Evolutionary conservation across 1,139 yeast genomes (phyloP), one percentile per base, ranked within the genome.

Genomic region (Scheffersomyces illinoinensis): DNA sequence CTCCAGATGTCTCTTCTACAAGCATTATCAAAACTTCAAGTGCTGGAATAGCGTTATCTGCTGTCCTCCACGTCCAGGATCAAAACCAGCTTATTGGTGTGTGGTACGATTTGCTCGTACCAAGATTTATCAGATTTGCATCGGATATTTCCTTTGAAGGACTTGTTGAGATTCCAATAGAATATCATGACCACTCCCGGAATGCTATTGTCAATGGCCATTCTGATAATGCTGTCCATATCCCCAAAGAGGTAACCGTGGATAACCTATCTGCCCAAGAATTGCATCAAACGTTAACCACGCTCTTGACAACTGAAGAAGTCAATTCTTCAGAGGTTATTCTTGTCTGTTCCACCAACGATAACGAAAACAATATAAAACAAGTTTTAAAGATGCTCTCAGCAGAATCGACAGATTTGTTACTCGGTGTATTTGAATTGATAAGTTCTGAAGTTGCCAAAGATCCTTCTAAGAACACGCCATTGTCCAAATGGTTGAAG

Each of bases 401-500:
- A 7, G 57, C 58, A 14, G 51, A 48, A 24, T 64, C 72, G 19
- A 59, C 66, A 6, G 53, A 19, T 17, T 58, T 65, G 14, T 68
- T 76, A 39, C 64, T 67, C 47, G 61, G 61, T 18, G 67, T 85
- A 26, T 81, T 83, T 60, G 69, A 68, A 4, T 67, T 72, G 18
- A 66, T 84, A 19, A 68, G 80, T 24, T 61, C 71, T 3, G 72
- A 70, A 33, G 75, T 84, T 2, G 71, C 81, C 1, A 68, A 66
- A 12, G 75, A 74, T 54, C 76, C 82, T 5, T 71, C 80, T 5
- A 71, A 71, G 49, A 72, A 72, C 50, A 62, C 72, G 6, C 65
- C 72, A 5, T 67, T 77, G 50, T 74, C 80, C 4, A 57, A 79
- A 18, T 85, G 88, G 88, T 72, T 85, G 60, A 82, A 82, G 66